Base-by-base conservation (phyloP, 129 eudicot species). In the Logfia minima region DNA sequence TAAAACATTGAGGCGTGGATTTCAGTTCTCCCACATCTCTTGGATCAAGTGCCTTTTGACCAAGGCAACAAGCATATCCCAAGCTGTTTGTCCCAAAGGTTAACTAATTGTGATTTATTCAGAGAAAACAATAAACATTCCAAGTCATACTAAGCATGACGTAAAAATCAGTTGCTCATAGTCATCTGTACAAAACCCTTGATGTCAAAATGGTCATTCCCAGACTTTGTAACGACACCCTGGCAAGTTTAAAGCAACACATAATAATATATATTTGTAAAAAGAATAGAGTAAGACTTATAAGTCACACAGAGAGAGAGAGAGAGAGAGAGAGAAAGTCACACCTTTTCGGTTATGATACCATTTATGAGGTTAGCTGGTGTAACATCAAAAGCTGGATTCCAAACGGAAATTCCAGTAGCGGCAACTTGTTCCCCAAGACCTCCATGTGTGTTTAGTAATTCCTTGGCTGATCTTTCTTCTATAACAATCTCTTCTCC, bases 361-460 rank as follows among this genome's bases (percentile, higher is more conserved):
- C 97, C 97, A 59, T 77, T 69, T 16, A 94, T 91, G 8, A 94
- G 52, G 56, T 32, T 61, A 72, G 99, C 97, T 11, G 99, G 99
- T 55, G 99, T 94, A 18, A 91, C 94, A 74, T 94, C 99, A 83
- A 94, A 94, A 77, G 99, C 97, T 16, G 99, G 99, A 82, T 94
- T 94, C 99, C 99, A 94, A 66, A 94, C 97, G 43, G 88, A 86
- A 34, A 94, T 91, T 29, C 99, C 99, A 1, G 97, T 86, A 37
- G 99, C 99, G 48, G 97, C 99, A 73, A 94, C 89, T 85, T 89
- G 99, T 79, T 94, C 96, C 3, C 99, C 99, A 65, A 91, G 86
- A 80, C 99, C 99, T 69, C 99, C 99, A 53, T 83, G 96, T 0
- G 99, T 66, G 63, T 89, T 65, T 52, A 88, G 77, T 19, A 94